Conservation (phyloP, 176 grass and related monocot species). For the Guadua angustifolia region DNA sequence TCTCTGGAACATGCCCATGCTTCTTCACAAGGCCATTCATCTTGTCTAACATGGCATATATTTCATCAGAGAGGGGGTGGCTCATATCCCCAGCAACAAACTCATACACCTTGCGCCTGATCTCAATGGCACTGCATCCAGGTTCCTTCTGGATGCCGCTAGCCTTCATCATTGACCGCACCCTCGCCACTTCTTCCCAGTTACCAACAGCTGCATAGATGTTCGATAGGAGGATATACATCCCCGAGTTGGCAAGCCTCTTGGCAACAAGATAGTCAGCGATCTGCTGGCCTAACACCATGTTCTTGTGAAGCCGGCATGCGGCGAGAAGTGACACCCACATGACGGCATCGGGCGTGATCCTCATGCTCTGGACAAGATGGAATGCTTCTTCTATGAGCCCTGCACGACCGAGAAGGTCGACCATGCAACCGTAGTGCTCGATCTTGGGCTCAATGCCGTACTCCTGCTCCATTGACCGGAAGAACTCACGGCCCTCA, state of each 20-base stretch:
- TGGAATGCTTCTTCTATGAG: constrained; percentile 75
- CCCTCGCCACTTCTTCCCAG: constrained; percentile 60
- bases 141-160: constrained; percentile 75
- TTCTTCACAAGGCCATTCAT: constrained; percentile 62
- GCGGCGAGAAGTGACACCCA: constrained; percentile 79
- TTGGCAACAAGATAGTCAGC: constrained; percentile 65
- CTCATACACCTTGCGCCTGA: constrained; percentile 66
- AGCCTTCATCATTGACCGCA: constrained; percentile 79
- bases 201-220: constrained; percentile 80
- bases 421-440: constrained; percentile 92
- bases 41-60: constrained; percentile 77
- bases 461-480: constrained; percentile 61
- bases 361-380: constrained; percentile 63
- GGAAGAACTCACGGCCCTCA: constrained; percentile 54
- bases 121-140: constrained; percentile 78
- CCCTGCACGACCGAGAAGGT: constrained; percentile 75
- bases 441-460: constrained; percentile 79
- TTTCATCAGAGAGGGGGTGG: constrained; percentile 64
- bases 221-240: constrained; percentile 78
- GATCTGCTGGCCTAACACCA: constrained; percentile 67
- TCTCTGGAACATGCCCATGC: constrained; percentile 71
- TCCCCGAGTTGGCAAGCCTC: constrained; percentile 74
- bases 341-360: constrained; percentile 60
- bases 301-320: constrained; percentile 78
- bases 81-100: constrained; percentile 82